Evolutionary conservation across 2,329 filamentous ascomycete genomes (phyloP), one percentile per base, ranked within the genome.

Genomic region (Penicillium sclerotiorum): DNA sequence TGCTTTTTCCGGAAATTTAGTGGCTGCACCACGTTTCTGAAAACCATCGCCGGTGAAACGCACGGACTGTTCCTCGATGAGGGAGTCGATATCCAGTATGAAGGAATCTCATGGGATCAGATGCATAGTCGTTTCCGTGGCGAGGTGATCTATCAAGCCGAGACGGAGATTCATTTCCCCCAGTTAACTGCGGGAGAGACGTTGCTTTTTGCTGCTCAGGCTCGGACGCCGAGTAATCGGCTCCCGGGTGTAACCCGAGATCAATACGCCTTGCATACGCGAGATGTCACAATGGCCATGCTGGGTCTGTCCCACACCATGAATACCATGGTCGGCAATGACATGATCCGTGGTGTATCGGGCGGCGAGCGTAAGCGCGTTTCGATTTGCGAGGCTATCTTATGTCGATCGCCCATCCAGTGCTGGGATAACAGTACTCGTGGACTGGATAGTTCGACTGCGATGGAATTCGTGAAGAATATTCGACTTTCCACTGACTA

Each of bases 131-230:
- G 75, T 2, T 90, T 92, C 71, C 85, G 88, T n/a, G 89, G 89
- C 56, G 89, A 94, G 70, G 87, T 88, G 55, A 91, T 93, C 67
- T 94, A 93, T 73, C 90, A 88, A 1, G 88, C 88, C 45, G 89
- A 93, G 70, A 85, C 89, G 22, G 90, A 94, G 65, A 86, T 88
- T 4, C 88, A 92, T 71, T 92, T 92, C 64, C 87, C 88, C 11
- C 82, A 86, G 73, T 73, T 93, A 60, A 87, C 82, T 1, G 88
- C 91, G 18, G 87, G 87, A 44, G 86, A 92, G 60, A 93, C 89
- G 1, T 79, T 92, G 36, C 84, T 83, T 40, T 92, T 92, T 57
- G 88, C 88, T 13, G 87, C 88, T 8, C 77, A 80, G 25, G 87
- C 88, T 3, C 71, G 78, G 9, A 76, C 76, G 3, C 77, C 79